phyloP scores from a whole-genome alignment of 306 rosid genomes.

The Mucuna pruriens region DNA sequence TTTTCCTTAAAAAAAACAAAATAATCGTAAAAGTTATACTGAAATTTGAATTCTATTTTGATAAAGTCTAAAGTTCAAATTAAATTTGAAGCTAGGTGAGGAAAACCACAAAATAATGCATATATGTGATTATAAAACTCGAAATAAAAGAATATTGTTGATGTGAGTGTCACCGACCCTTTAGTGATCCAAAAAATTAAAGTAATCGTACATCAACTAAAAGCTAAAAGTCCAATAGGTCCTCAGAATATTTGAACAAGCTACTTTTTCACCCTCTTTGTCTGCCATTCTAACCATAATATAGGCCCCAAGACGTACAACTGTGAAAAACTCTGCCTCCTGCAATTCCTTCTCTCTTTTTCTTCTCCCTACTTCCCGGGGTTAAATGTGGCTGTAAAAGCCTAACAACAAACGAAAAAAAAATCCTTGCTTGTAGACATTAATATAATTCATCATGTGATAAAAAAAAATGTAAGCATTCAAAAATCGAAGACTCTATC shows the following conservation, averaged over 20 bases:
- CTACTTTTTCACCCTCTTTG: not conserved
- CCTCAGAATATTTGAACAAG: slow-evolving; percentile 15
- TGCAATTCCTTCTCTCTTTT: not conserved
- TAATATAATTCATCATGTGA: too few species aligned
- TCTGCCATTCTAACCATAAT: not conserved
- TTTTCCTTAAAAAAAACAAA: not conserved
- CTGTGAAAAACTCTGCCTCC: not conserved
- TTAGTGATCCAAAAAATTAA: not conserved
- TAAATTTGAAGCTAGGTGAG: not conserved
- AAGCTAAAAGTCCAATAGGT: not conserved
- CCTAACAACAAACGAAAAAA: too few species aligned
- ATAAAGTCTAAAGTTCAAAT: not conserved
- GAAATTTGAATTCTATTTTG: slow-evolving; percentile 9
- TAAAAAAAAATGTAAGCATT: too few species aligned
- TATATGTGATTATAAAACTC: not conserved
- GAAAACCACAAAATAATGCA: not conserved
- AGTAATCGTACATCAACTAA: not conserved
- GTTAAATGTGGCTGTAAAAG: not conserved
- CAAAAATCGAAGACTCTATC: too few species aligned
- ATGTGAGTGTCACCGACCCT: not conserved
- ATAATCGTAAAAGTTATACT: not conserved
- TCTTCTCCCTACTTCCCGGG: not conserved
- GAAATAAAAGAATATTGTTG: not conserved
- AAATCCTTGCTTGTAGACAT: too few species aligned
- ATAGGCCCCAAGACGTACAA: not conserved